These are phyloP conservation scores for Cicer judaicum DNA, from an alignment of 306 rosid species.

Conservation along the genomic window DNA sequence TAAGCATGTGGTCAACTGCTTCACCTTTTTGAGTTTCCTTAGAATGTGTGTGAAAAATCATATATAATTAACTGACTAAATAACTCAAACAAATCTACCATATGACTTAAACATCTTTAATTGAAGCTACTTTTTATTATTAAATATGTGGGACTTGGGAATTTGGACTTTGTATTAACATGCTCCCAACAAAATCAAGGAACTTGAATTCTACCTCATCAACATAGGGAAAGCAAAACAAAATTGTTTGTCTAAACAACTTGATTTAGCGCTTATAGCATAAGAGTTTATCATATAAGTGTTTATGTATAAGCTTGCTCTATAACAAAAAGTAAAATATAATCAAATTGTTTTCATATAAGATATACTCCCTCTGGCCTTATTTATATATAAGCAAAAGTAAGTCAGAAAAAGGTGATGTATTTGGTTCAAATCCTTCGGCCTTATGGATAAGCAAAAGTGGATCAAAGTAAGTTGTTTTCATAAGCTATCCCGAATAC, in stretches of 20 bases:
- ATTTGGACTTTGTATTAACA: conserved; percentile 1
- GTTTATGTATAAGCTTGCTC: too few species aligned
- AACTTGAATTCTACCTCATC: not conserved
- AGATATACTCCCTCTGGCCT: too few species aligned
- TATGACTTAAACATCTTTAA: conserved; percentile 11
- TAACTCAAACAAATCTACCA: not conserved
- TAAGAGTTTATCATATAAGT: too few species aligned
- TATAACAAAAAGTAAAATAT: too few species aligned
- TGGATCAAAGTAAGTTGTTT: too few species aligned
- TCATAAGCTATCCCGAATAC: too few species aligned
- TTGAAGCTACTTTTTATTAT: not conserved
- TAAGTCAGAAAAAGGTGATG: too few species aligned
- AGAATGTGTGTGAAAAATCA: not conserved
- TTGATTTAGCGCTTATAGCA: too few species aligned
- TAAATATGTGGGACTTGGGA: not conserved
- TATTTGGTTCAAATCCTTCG: too few species aligned
- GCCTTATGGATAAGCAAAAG: too few species aligned
- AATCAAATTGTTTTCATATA: too few species aligned
- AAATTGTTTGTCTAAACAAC: not conserved
- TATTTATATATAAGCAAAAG: too few species aligned
- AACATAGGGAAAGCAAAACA: conserved; percentile 1
- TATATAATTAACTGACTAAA: conserved; percentile 2
- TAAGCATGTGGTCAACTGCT: not conserved
- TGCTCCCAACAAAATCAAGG: conserved; percentile 12
- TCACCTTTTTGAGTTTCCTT: not conserved